A percentile compares a stretch with the other conserved stretches of the same genome.
Conservation (phyloP, 2,329 filamentous ascomycete species). For the Stachybotrys chlorohalonatus region DNA sequence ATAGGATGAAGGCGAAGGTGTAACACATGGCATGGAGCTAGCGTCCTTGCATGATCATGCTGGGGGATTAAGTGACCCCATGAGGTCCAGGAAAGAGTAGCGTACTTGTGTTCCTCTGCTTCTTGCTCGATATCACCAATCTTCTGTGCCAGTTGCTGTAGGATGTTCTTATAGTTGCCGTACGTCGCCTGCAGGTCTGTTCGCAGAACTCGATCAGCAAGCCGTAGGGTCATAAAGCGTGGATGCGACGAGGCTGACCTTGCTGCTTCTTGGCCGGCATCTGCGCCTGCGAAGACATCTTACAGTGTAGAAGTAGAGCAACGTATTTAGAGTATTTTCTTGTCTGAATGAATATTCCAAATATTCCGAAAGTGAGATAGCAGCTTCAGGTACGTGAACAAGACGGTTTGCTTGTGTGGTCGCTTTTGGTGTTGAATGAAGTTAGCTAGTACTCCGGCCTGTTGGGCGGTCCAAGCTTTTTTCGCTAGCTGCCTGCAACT, state of each 20-base stretch:
- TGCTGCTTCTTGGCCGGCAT: conserved; percentile 63
- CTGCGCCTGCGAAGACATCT: conserved; percentile 39
- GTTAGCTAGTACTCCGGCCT: neutral
- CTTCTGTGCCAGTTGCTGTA: conserved; percentile 91
- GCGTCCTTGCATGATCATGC: neutral
- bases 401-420: neutral
- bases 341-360: neutral
- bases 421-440: neutral
- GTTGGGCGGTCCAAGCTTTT: neutral
- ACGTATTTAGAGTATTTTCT: neutral
- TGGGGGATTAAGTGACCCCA: neutral
- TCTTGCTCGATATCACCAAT: conserved; percentile 98
- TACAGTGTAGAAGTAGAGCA: neutral
- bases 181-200: conserved; percentile 75
- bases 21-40: no score
- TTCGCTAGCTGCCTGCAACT: neutral
- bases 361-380: neutral
- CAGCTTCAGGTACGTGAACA: neutral
- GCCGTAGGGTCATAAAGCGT: conserved; percentile 1
- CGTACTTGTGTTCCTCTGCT: conserved; percentile 95
- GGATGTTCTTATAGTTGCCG: conserved; percentile 64
- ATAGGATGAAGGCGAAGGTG: neutral
- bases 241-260: conserved; percentile 35
- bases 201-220: conserved; percentile 6
- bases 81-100: conserved; percentile 7